These are phyloP conservation scores for Geotrichum candidum DNA, from an alignment of 1,139 yeast species.

Conservation along the genomic window DNA sequence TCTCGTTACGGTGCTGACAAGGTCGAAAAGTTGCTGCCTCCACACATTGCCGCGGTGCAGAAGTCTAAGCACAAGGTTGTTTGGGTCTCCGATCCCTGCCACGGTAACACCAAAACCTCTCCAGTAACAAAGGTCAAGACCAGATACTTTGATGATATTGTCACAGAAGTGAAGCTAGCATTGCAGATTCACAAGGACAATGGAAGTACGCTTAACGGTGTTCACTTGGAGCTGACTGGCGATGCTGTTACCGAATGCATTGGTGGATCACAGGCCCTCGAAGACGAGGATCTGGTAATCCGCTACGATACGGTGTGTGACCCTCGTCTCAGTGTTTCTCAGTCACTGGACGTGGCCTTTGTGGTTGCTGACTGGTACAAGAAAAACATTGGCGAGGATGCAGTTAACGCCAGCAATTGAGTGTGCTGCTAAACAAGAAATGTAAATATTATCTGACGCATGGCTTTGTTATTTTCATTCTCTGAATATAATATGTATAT, in stretches of 20 bases:
- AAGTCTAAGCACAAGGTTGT: constrained; percentile 39
- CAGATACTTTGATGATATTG: constrained; percentile 40
- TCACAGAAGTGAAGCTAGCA: constrained; percentile 37
- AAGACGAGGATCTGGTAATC: constrained; percentile 38
- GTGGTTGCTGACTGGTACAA: constrained; percentile 37
- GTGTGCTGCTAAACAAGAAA: background rate
- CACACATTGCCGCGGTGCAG: constrained; percentile 39
- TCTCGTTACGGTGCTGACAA: constrained; percentile 41
- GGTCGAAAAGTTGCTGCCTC: constrained; percentile 35
- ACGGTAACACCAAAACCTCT: constrained; percentile 41
- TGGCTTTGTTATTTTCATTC: background rate
- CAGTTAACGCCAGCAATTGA: background rate
- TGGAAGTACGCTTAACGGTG: constrained; percentile 37
- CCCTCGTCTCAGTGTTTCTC: constrained; percentile 39
- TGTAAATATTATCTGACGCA: background rate
- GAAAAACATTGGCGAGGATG: constrained; percentile 9
- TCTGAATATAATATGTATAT: background rate
- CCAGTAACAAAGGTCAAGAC: constrained; percentile 40
- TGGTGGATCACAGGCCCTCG: constrained; percentile 40
- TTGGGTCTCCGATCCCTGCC: constrained; percentile 42
- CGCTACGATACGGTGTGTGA: constrained; percentile 43
- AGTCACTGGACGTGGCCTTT: constrained; percentile 41
- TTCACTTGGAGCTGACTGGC: constrained; percentile 42
- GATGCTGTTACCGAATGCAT: constrained; percentile 43
- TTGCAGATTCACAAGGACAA: constrained; percentile 35